These are phyloP conservation scores for Salix brachista DNA, from an alignment of 345 rosid species.

Conservation along the genomic window DNA sequence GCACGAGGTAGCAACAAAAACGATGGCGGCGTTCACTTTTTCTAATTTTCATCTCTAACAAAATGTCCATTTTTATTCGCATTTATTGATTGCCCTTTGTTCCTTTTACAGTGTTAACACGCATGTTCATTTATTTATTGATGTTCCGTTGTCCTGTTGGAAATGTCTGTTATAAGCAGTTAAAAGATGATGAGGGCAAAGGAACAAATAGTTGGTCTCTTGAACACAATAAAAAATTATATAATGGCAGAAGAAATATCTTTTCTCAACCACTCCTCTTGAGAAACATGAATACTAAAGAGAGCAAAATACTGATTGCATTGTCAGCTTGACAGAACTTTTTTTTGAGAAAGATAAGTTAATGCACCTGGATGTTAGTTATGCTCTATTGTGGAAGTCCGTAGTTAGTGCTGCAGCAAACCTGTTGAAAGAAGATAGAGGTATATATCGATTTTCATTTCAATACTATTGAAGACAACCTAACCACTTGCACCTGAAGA, in stretches of 20 bases:
- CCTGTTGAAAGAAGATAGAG: neutral
- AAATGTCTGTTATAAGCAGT: neutral
- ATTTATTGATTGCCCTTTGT: neutral
- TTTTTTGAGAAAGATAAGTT: neutral
- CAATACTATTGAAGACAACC: neutral
- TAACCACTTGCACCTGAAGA: neutral
- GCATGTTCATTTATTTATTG: neutral
- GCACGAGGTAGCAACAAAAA: too few species aligned
- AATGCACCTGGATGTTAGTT: neutral
- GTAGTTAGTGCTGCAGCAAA: neutral
- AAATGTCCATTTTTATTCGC: too few species aligned
- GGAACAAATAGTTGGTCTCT: neutral
- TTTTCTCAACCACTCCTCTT: neutral
- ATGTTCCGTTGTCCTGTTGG: too few species aligned
- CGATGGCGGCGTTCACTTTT: too few species aligned
- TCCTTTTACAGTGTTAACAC: neutral
- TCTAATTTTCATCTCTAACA: too few species aligned
- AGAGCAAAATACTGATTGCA: neutral
- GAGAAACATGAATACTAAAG: neutral
- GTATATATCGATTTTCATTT: neutral
- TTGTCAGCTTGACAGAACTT: neutral
- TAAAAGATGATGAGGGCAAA: neutral
- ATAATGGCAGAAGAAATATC: neutral
- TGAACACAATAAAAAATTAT: neutral
- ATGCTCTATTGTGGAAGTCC: neutral